Conservation (phyloP, 768 basidiomycete species). For the Trichaptum fuscoviolaceum region DNA sequence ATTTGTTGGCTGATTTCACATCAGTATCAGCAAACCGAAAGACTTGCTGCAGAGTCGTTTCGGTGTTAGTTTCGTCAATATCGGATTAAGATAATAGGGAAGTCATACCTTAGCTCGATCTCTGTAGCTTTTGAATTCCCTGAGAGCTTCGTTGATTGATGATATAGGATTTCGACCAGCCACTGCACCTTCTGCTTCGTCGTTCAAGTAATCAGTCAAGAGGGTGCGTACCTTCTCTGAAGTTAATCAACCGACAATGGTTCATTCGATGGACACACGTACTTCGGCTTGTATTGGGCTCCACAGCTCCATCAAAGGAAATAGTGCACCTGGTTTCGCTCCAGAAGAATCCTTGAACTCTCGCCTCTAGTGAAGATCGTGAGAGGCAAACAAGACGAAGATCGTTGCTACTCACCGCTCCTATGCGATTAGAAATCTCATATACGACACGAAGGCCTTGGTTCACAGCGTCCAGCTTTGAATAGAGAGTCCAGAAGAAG, state of each 20-base stretch:
- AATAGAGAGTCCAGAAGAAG: conserved; percentile 96
- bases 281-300: conserved; percentile 87
- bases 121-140: conserved; percentile 72
- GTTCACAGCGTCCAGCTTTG: conserved; percentile 88
- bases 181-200: conserved; percentile 77
- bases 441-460: conserved; percentile 88
- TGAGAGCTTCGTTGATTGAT: conserved; percentile 90
- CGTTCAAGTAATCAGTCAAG: conserved; percentile 86
- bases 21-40: conserved; percentile 95
- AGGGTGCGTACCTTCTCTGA: conserved; percentile 69
- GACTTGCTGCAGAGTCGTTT: conserved; percentile 47
- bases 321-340: conserved; percentile 67
- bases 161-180: conserved; percentile 83
- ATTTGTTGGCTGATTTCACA: conserved; percentile 58
- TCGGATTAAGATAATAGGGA: not conserved
- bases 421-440: conserved; percentile 87
- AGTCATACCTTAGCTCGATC: conserved; percentile 70
- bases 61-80: not conserved
- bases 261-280: conserved; percentile 13
- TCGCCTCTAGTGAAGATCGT: conserved; percentile 52
- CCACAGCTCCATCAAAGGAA: conserved; percentile 87
- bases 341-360: conserved; percentile 88
- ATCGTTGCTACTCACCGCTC: conserved; percentile 62
- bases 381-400: conserved; percentile 4
- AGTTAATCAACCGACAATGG: conserved; percentile 6